Evolutionary conservation across 257 asterid genomes (phyloP).

Genomic region (Salvia rosmarinus): DNA sequence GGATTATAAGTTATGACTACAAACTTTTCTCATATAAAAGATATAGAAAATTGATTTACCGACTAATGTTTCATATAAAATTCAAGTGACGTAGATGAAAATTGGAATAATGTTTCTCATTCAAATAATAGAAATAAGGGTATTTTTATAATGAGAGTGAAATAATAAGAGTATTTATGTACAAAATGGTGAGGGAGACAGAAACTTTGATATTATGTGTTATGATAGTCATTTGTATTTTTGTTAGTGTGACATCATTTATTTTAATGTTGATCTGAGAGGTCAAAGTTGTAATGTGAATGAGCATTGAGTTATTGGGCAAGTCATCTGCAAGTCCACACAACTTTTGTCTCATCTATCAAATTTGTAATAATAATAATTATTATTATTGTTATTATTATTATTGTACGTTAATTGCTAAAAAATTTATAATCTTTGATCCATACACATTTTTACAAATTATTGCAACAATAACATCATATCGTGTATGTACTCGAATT

Average conservation of each 20-base stretch:
- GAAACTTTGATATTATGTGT: no score
- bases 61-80: not conserved
- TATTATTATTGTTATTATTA: no score
- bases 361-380: no score
- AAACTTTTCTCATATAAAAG: not conserved
- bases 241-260: not conserved
- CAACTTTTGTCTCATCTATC: not conserved
- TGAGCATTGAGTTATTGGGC: not conserved
- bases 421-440: no score
- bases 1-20: no score
- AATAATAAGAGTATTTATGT: no score
- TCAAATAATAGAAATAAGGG: not conserved
- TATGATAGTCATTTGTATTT: no score
- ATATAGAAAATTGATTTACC: not conserved
- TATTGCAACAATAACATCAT: no score
- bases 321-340: slow-evolving; percentile 18
- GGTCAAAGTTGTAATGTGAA: slow-evolving; percentile 25
- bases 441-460: no score
- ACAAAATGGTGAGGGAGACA: no score
- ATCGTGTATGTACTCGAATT: no score
- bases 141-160: not conserved
- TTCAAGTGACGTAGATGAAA: not conserved
- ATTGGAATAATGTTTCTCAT: not conserved
- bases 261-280: slow-evolving; percentile 8
- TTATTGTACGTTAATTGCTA: no score